Conservation (phyloP, 805 yeast genomes). For the Peterozyma toletana region DNA sequence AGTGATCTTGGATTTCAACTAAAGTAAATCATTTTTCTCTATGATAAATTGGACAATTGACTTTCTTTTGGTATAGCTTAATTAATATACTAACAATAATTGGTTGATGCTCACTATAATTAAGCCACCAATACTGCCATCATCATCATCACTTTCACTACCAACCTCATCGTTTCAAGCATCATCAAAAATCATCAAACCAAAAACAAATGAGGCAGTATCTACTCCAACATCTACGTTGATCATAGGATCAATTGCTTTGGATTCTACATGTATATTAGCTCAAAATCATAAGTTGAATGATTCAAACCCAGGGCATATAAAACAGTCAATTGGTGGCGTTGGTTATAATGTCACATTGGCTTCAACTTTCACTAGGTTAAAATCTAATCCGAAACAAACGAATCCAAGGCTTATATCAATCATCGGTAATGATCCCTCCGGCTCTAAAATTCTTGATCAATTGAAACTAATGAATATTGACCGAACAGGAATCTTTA, state of each 20-base stretch:
- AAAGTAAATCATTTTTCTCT: background rate
- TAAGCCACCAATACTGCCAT: too few relatives aligned
- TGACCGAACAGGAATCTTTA: conserved; percentile 32
- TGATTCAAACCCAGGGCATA: conserved; percentile 72
- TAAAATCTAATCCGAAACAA: conserved; percentile 13
- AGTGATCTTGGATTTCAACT: background rate
- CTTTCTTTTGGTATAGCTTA: too few relatives aligned
- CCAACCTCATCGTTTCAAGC: background rate
- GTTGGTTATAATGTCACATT: conserved; percentile 75
- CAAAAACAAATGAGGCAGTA: background rate
- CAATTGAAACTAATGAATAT: conserved; percentile 20
- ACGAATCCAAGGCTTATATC: conserved; percentile 39
- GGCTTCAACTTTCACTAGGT: conserved; percentile 39
- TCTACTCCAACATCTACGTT: conserved; percentile 11
- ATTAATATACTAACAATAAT: background rate
- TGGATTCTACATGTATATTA: conserved; percentile 59
- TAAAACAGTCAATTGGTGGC: conserved; percentile 63
- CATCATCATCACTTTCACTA: background rate
- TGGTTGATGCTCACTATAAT: too few relatives aligned
- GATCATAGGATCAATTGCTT: conserved; percentile 70
- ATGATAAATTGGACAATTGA: background rate
- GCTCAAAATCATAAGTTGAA: conserved; percentile 22
- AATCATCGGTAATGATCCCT: conserved; percentile 51
- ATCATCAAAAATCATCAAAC: conserved; percentile 1
- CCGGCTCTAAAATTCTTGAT: conserved; percentile 35